Conservation (phyloP, 1,139 yeast genomes). For the Yamadazyma jaroonii region DNA sequence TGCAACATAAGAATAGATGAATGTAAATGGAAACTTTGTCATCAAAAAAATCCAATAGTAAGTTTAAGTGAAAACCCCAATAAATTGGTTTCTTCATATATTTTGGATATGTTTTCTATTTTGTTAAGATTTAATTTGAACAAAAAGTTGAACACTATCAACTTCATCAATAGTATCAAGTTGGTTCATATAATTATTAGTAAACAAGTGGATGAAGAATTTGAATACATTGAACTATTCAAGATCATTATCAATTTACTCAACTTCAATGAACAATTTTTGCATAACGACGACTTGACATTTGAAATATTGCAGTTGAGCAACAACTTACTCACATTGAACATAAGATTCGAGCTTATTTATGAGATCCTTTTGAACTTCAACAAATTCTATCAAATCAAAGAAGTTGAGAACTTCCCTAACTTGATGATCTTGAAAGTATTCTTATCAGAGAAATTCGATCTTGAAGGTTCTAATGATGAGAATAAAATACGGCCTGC, state of each 20-base stretch:
- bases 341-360: constrained; percentile 25
- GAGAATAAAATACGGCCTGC: constrained; percentile 12
- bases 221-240: constrained; percentile 30
- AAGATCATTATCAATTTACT: constrained; percentile 25
- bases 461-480: constrained; percentile 1
- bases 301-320: constrained; percentile 28
- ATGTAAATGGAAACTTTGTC: constrained; percentile 41
- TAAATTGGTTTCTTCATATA: constrained; percentile 34
- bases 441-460: constrained; percentile 10
- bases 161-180: constrained; percentile 18
- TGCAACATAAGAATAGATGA: constrained; percentile 30
- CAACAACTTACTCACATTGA: constrained; percentile 11
- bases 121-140: constrained; percentile 40
- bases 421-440: constrained; percentile 7
- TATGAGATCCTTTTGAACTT: constrained; percentile 32
- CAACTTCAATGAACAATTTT: constrained; percentile 23
- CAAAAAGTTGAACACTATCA: constrained; percentile 29
- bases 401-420: constrained; percentile 4
- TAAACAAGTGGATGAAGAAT: constrained; percentile 13
- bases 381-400: constrained; percentile 16
- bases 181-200: constrained; percentile 9
- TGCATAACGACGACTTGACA: constrained; percentile 11
- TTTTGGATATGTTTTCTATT: constrained; percentile 36
- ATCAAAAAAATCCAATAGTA: constrained; percentile 35
- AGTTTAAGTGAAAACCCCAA: constrained; percentile 25